Conservation (phyloP, 1,284 basidiomycete genomes). For the Puccinia novopanici region DNA sequence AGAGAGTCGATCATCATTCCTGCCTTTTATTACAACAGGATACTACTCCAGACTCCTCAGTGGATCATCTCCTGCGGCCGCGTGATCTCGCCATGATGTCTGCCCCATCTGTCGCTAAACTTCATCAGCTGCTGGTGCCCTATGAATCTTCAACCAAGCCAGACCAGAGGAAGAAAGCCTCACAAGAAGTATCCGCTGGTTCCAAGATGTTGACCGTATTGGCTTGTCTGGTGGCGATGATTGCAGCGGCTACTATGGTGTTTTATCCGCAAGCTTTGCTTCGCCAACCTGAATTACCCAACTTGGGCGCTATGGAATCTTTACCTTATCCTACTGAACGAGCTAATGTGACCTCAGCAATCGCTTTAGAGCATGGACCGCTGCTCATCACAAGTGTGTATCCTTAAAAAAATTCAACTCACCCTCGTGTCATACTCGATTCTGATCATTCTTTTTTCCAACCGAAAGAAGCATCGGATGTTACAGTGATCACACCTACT, state of each 20-base stretch:
- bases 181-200: not conserved
- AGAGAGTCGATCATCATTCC: not conserved
- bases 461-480: no score
- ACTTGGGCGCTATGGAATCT: not conserved
- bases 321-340: not conserved
- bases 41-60: not conserved
- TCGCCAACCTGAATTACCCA: not conserved
- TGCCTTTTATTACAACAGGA: constrained; percentile 9
- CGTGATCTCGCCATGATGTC: constrained; percentile 18
- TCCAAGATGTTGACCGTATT: not conserved
- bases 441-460: not conserved
- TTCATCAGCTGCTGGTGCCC: constrained; percentile 8
- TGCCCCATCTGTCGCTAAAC: constrained; percentile 15
- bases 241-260: not conserved
- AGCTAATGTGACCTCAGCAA: not conserved
- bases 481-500: not conserved
- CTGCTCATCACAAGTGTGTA: constrained; percentile 21
- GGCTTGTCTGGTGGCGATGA: not conserved
- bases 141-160: constrained; percentile 1
- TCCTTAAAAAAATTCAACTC: not conserved
- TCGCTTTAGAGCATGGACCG: not conserved
- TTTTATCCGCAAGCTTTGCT: not conserved
- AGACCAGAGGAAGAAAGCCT: not conserved
- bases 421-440: not conserved
- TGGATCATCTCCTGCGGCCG: constrained; percentile 21